Conservation (phyloP, 2,329 filamentous ascomycete species). For the Alternaria hordeiaustralica region DNA sequence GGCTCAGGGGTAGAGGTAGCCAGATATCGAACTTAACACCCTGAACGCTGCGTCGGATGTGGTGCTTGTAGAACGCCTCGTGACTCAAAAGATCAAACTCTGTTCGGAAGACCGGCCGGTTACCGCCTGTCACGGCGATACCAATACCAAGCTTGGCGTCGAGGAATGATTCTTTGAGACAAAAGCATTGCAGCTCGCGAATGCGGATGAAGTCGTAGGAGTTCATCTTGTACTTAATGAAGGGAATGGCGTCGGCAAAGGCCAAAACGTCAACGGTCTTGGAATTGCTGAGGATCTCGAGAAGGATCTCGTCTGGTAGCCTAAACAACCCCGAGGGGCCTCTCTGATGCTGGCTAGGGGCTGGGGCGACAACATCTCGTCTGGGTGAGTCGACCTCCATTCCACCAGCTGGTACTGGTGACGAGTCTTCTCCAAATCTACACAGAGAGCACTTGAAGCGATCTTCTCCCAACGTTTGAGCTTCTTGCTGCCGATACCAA, state of each 20-base stretch:
- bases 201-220: conserved; percentile 48
- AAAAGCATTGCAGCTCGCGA: conserved; percentile 55
- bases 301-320: conserved; percentile 53
- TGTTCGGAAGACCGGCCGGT: conserved; percentile 47
- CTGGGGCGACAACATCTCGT: not conserved
- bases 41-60: conserved; percentile 53
- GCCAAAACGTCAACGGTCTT: conserved; percentile 45
- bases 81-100: conserved; percentile 60
- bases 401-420: not conserved
- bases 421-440: not conserved
- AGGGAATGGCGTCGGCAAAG: conserved; percentile 49
- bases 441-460: not conserved
- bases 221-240: conserved; percentile 45
- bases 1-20: conserved; percentile 57
- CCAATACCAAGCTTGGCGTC: conserved; percentile 54
- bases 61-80: conserved; percentile 48
- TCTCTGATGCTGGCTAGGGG: not conserved
- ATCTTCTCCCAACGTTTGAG: not conserved
- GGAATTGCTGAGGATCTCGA: conserved; percentile 33
- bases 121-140: conserved; percentile 35
- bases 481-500: conserved; percentile 2
- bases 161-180: conserved; percentile 52
- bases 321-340: conserved; percentile 26
- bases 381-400: not conserved
- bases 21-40: conserved; percentile 52